Percentiles rank a stretch among this genome's conserved stretches.
Conservation (phyloP, 2,329 filamentous ascomycete species). For the Apiospora malaysiana region DNA sequence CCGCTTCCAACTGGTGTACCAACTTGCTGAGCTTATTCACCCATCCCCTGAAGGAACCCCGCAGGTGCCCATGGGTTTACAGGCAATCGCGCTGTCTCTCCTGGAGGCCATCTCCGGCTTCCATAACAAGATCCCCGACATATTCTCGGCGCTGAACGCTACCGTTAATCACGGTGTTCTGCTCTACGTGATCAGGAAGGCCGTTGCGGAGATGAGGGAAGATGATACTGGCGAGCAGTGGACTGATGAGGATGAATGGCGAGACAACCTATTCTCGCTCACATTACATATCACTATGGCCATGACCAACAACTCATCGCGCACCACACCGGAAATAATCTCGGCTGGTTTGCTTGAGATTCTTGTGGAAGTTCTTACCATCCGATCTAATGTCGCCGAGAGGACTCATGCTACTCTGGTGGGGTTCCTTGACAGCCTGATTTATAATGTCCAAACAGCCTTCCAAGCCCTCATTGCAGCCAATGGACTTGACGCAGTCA, state of each 20-base stretch:
- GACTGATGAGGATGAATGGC: constrained; percentile 83
- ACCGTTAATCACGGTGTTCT: constrained; percentile 96
- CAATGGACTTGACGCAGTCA: constrained; percentile 86
- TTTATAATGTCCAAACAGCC: constrained; percentile 84
- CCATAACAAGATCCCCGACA: constrained; percentile 77
- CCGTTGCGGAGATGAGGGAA: constrained; percentile 78
- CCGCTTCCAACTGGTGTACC: constrained; percentile 86
- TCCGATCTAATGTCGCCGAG: constrained; percentile 82
- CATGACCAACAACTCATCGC: constrained; percentile 54
- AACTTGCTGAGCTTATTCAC: constrained; percentile 90
- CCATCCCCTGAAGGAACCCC: constrained; percentile 74
- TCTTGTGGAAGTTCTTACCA: constrained; percentile 83
- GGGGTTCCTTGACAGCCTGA: constrained; percentile 85
- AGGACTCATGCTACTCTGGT: constrained; percentile 84
- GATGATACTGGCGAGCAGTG: constrained; percentile 63
- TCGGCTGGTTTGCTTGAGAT: constrained; percentile 89
- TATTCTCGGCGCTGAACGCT: constrained; percentile 88
- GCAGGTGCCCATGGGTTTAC: constrained; percentile 75
- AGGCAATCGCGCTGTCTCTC: constrained; percentile 80
- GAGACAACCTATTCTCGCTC: constrained; percentile 86
- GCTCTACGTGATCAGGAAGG: constrained; percentile 90
- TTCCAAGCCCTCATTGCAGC: constrained; percentile 83
- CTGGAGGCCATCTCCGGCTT: constrained; percentile 87
- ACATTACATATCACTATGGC: constrained; percentile 80
- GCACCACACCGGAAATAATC: constrained; percentile 70